phyloP scores from a whole-genome alignment of 768 basidiomycete species.

The Xerocomellus dryophilus region DNA sequence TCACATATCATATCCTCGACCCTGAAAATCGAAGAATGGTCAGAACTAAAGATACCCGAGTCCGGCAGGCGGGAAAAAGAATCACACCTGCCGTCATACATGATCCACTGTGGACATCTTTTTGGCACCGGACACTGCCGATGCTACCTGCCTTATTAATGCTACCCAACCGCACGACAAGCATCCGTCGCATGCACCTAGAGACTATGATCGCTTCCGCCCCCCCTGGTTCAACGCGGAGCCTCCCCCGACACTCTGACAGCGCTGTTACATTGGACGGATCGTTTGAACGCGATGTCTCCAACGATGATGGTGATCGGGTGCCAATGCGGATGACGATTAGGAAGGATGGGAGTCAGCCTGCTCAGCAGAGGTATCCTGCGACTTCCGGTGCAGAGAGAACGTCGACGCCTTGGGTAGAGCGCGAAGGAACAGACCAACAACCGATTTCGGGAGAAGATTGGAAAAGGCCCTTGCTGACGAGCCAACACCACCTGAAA shows the following conservation, averaged over 20 bases:
- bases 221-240: slow-evolving; percentile 90
- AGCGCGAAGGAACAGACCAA: slow-evolving; percentile 85
- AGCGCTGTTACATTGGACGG: slow-evolving; percentile 17
- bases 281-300: not conserved
- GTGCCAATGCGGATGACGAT: not conserved
- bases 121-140: not conserved
- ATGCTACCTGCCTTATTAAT: slow-evolving; percentile 48
- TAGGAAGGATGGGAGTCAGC: not conserved
- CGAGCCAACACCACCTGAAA: slow-evolving; percentile 17
- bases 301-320: not conserved
- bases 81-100: slow-evolving; percentile 24
- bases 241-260: slow-evolving; percentile 73
- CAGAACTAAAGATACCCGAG: not conserved
- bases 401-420: slow-evolving; percentile 47
- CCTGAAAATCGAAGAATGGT: slow-evolving; percentile 2
- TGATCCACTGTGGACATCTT: not conserved
- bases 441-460: slow-evolving; percentile 55
- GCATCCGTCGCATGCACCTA: slow-evolving; percentile 70
- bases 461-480: slow-evolving; percentile 7
- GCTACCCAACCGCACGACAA: slow-evolving; percentile 56
- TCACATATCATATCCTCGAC: not conserved
- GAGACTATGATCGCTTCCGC: slow-evolving; percentile 86
- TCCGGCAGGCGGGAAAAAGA: not conserved
- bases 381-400: not conserved
- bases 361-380: not conserved